These are phyloP conservation scores for Psilocybe tampanensis DNA, from an alignment of 768 basidiomycete genomes.

Conservation along the genomic window DNA sequence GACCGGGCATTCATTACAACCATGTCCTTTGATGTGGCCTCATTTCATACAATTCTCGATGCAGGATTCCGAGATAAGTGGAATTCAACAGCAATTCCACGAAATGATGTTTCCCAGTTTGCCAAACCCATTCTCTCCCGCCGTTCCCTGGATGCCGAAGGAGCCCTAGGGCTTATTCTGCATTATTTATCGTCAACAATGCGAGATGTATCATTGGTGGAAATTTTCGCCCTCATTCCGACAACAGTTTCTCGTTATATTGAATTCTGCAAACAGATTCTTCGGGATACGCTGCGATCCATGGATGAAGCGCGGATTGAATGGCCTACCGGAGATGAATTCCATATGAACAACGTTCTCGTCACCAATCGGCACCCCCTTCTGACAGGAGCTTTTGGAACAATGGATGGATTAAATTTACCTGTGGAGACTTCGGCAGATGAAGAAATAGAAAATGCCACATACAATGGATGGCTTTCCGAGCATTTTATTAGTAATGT, in stretches of 20 bases:
- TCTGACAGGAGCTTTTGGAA: conserved; percentile 37
- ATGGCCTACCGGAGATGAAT: no score
- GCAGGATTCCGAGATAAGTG: no score
- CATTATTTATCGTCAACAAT: conserved; percentile 45
- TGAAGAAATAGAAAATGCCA: conserved; percentile 45
- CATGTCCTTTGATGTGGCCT: no score
- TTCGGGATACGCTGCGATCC: conserved; percentile 27
- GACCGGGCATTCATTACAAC: no score
- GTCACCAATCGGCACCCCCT: conserved; percentile 20
- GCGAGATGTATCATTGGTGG: conserved; percentile 32
- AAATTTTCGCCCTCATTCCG: conserved; percentile 45
- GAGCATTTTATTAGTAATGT: conserved; percentile 43
- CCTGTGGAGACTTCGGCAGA: conserved; percentile 37
- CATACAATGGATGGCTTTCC: conserved; percentile 46
- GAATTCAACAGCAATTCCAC: no score
- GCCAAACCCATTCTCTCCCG: no score
- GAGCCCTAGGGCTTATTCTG: conserved; percentile 41
- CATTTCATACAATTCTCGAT: no score
- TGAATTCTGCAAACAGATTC: conserved; percentile 31
- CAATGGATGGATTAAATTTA: conserved; percentile 44
- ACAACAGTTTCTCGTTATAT: conserved; percentile 38
- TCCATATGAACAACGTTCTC: no score
- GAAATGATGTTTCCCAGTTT: no score
- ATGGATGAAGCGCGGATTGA: conserved; percentile 32
- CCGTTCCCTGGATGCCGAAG: conserved; percentile 41